Conservation (phyloP, 176 grass and related monocot genomes). For the Carex cristatella region DNA sequence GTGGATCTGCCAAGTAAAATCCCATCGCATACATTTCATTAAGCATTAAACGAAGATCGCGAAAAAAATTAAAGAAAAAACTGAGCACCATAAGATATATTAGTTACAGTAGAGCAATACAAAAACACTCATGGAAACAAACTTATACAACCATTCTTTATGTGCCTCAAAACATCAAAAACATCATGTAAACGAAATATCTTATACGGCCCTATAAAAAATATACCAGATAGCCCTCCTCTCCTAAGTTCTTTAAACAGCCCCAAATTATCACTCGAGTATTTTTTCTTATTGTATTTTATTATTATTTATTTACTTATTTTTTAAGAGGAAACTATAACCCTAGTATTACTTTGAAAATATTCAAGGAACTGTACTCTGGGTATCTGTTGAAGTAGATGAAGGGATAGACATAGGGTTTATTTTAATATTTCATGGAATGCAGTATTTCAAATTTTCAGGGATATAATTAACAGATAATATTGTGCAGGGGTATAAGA, state of each 20-base stretch:
- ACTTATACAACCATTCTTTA: background rate
- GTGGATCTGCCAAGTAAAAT: constrained; percentile 63
- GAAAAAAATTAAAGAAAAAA: background rate
- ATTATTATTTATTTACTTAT: no score
- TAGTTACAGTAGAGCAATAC: background rate
- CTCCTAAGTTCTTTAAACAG: background rate
- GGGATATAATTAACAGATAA: background rate
- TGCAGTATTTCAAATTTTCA: background rate
- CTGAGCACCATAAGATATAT: background rate
- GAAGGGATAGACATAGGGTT: background rate
- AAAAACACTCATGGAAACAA: background rate
- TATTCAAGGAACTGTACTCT: background rate
- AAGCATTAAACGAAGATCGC: background rate
- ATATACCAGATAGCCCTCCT: background rate
- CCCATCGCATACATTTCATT: background rate
- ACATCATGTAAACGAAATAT: background rate
- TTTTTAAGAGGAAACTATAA: background rate
- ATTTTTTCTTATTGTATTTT: background rate
- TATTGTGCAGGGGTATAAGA: background rate
- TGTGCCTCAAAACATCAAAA: background rate
- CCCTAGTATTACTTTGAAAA: background rate
- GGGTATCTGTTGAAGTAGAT: background rate
- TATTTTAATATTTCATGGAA: background rate
- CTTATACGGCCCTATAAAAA: background rate
- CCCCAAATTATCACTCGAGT: background rate